Conservation (phyloP, 352 stramenopile species). For the Phytophthora macrochlamydospora region DNA sequence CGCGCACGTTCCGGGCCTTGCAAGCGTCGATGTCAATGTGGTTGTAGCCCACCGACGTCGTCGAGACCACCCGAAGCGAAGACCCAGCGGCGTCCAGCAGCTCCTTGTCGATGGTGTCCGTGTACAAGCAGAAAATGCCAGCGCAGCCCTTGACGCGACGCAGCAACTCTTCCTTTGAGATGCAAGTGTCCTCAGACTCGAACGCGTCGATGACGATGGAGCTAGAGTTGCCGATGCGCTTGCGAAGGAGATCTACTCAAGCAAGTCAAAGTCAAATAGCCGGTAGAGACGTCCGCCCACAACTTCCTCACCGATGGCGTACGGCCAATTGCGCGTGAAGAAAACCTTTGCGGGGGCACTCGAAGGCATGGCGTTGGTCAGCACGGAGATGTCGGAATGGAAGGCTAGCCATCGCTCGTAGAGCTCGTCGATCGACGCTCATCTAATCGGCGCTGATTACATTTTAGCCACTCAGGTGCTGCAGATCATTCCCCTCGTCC, state of each 20-base stretch:
- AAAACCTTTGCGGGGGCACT: conserved; percentile 47
- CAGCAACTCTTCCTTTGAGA: conserved; percentile 52
- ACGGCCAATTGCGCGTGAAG: conserved; percentile 70
- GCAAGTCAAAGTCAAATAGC: not conserved
- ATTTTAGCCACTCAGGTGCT: conserved; percentile 2
- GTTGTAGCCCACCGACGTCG: conserved; percentile 91
- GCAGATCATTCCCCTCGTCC: conserved; percentile 20
- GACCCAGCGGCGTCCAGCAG: conserved; percentile 57
- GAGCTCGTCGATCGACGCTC: conserved; percentile 1
- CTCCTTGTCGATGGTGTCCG: conserved; percentile 67
- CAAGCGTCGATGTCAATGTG: conserved; percentile 88
- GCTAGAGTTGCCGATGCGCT: conserved; percentile 15
- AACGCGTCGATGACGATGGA: conserved; percentile 30
- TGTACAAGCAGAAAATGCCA: conserved; percentile 65
- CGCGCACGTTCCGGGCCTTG: conserved; percentile 59
- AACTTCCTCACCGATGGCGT: conserved; percentile 48
- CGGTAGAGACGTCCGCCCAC: not conserved
- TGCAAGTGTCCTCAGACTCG: conserved; percentile 35
- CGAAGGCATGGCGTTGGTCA: conserved; percentile 14
- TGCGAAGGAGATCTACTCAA: conserved; percentile 19
- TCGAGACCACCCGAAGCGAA: conserved; percentile 68
- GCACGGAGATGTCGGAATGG: conserved; percentile 2
- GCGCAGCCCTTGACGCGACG: conserved; percentile 42
- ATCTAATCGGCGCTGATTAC: not conserved
- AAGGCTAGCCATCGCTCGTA: not conserved